Evolutionary conservation across 1,284 basidiomycete species (phyloP).

Genomic region (Leccinum angustisporum): DNA sequence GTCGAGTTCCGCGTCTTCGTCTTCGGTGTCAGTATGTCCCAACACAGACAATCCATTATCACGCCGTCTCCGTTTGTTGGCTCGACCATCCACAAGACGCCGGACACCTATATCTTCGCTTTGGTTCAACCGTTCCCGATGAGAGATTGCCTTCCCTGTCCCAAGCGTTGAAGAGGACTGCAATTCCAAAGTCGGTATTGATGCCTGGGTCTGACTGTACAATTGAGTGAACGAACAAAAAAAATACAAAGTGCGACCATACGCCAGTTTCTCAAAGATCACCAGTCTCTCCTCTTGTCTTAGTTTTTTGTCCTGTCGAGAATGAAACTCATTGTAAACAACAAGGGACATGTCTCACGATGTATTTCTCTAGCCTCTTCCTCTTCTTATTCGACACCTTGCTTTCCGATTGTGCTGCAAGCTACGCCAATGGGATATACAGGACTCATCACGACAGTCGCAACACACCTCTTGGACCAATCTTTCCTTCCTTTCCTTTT

Average conservation of each 20-base stretch:
- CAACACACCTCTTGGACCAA: slow-evolving; percentile 60
- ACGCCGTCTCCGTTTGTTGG: slow-evolving; percentile 48
- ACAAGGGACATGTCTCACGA: slow-evolving; percentile 46
- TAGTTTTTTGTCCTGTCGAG: slow-evolving; percentile 74
- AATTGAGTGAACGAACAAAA: slow-evolving; percentile 16
- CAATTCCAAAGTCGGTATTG: slow-evolving; percentile 57
- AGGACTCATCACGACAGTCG: background rate
- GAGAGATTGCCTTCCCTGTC: slow-evolving; percentile 60
- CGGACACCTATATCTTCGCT: slow-evolving; percentile 61
- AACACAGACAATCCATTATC: slow-evolving; percentile 36
- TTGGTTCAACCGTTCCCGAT: slow-evolving; percentile 57
- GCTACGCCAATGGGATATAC: slow-evolving; percentile 33
- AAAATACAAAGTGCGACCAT: slow-evolving; percentile 27
- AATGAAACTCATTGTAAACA: background rate
- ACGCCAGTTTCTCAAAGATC: slow-evolving; percentile 79
- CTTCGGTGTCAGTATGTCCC: slow-evolving; percentile 34
- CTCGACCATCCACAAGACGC: slow-evolving; percentile 48
- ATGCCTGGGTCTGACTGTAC: slow-evolving; percentile 71
- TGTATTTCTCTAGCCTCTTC: slow-evolving; percentile 81
- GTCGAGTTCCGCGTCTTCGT: slow-evolving; percentile 33
- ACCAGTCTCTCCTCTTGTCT: slow-evolving; percentile 77
- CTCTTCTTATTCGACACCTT: slow-evolving; percentile 80
- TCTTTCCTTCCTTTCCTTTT: slow-evolving; percentile 56
- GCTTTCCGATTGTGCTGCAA: slow-evolving; percentile 59
- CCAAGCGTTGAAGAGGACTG: slow-evolving; percentile 80